Conservation (phyloP, 2,329 filamentous ascomycete genomes). For the Decorospora gaudefroyi region DNA sequence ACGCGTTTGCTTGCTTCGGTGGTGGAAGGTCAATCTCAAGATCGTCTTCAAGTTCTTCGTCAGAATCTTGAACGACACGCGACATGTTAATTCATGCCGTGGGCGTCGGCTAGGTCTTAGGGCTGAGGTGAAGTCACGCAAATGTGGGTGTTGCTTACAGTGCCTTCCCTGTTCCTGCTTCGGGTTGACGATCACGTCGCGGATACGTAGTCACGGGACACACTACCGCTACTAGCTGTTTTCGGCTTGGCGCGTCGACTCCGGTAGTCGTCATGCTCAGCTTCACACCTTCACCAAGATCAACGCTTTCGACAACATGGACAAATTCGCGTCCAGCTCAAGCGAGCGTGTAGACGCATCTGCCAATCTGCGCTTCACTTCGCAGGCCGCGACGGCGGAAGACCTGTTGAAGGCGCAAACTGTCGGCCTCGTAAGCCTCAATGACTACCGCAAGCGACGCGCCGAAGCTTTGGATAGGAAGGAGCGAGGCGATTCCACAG, state of each 20-base stretch:
- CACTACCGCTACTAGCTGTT: conserved; percentile 4
- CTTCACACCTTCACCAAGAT: neutral
- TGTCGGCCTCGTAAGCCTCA: conserved; percentile 87
- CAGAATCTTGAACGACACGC: conserved; percentile 46
- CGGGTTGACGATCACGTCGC: conserved; percentile 17
- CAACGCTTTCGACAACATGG: conserved; percentile 24
- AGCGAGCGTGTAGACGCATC: conserved; percentile 27
- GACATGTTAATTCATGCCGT: conserved; percentile 20
- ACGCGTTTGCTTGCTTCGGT: conserved; percentile 22
- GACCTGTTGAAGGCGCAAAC: conserved; percentile 83
- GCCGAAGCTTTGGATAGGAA: conserved; percentile 92
- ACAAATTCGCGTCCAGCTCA: conserved; percentile 33
- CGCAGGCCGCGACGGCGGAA: conserved; percentile 75
- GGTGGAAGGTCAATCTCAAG: conserved; percentile 21
- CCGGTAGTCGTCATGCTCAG: neutral
- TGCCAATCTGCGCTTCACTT: conserved; percentile 67
- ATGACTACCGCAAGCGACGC: conserved; percentile 93
- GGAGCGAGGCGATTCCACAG: conserved; percentile 76
- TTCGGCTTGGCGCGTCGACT: conserved; percentile 11
- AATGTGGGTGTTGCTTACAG: conserved; percentile 8
- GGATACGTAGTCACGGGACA: conserved; percentile 32
- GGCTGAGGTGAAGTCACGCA: neutral
- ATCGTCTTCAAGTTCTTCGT: conserved; percentile 45
- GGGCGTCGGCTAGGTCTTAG: neutral
- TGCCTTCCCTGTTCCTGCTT: too few species aligned